Percentiles rank a stretch among this genome's conserved stretches.
Evolutionary conservation across 1,284 basidiomycete genomes (phyloP).

Genomic region (Mrakiaceae sp.): DNA sequence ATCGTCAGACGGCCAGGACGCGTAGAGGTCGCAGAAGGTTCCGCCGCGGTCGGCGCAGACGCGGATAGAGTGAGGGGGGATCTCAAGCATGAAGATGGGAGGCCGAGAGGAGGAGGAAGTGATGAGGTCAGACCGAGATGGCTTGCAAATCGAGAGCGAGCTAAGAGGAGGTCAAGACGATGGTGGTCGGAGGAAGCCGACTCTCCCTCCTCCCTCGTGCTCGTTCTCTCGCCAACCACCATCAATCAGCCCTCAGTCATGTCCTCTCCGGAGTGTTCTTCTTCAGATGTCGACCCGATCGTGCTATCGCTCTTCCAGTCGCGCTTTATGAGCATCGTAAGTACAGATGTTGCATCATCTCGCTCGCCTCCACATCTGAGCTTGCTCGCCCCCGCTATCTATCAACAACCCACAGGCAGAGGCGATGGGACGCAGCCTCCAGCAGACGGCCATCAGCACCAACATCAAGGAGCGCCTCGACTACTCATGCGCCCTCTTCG

Average conservation of each 20-base stretch:
- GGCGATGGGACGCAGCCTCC: slow-evolving; percentile 80
- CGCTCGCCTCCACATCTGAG: too few species aligned
- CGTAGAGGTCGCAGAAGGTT: slow-evolving; percentile 31
- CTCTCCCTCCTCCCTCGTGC: too few species aligned
- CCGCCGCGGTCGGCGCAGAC: slow-evolving; percentile 29
- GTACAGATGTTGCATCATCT: too few species aligned
- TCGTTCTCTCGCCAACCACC: too few species aligned
- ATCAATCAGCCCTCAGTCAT: too few species aligned
- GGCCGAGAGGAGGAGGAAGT: neutral
- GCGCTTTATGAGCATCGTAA: slow-evolving; percentile 73
- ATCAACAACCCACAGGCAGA: slow-evolving; percentile 39
- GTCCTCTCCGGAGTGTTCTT: too few species aligned
- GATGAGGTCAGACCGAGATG: neutral
- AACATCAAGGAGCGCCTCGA: slow-evolving; percentile 85
- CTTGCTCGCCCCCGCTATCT: too few species aligned
- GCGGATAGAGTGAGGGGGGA: slow-evolving; percentile 30
- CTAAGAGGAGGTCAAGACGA: neutral
- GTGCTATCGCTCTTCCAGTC: slow-evolving; percentile 51
- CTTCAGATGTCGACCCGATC: neutral
- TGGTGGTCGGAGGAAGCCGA: too few species aligned
- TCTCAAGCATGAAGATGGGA: slow-evolving; percentile 1
- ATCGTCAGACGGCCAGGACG: slow-evolving; percentile 22
- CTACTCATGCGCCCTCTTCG: slow-evolving; percentile 81
- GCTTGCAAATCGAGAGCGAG: neutral
- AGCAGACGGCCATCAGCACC: slow-evolving; percentile 80